phyloP scores from a whole-genome alignment of 2,329 filamentous ascomycete species.

The Tolypocladium inflatum region DNA sequence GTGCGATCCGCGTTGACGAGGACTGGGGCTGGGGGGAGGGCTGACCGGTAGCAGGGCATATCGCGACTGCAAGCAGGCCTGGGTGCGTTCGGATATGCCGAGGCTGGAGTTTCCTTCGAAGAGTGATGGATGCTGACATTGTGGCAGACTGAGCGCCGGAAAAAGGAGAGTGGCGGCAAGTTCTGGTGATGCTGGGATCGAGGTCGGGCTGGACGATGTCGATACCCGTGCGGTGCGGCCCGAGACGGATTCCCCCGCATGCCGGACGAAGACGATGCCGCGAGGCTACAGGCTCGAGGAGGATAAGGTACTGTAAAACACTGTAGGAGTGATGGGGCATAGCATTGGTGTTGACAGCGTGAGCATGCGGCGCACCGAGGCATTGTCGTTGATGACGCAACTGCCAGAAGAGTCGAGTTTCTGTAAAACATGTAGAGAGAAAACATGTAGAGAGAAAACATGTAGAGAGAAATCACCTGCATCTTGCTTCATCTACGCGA shows the following conservation, averaged over 20 bases:
- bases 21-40: no score
- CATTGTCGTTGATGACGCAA: background rate
- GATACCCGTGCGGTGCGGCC: background rate
- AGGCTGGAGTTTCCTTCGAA: background rate
- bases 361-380: background rate
- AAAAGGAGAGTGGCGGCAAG: constrained; percentile 8
- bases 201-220: background rate
- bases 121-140: background rate
- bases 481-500: no score
- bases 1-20: constrained; percentile 22
- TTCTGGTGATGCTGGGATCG: constrained; percentile 9
- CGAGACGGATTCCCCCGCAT: background rate
- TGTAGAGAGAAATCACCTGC: no score
- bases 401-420: background rate
- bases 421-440: no score
- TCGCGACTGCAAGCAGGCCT: constrained; percentile 87
- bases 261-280: background rate
- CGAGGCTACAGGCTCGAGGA: background rate
- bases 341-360: background rate
- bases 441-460: no score
- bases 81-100: constrained; percentile 47
- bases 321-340: background rate
- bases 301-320: background rate
- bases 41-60: constrained; percentile 59
- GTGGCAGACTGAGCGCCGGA: constrained; percentile 10